Evolutionary conservation across 1,139 yeast genomes (phyloP).

Genomic region (Pichia sp.): DNA sequence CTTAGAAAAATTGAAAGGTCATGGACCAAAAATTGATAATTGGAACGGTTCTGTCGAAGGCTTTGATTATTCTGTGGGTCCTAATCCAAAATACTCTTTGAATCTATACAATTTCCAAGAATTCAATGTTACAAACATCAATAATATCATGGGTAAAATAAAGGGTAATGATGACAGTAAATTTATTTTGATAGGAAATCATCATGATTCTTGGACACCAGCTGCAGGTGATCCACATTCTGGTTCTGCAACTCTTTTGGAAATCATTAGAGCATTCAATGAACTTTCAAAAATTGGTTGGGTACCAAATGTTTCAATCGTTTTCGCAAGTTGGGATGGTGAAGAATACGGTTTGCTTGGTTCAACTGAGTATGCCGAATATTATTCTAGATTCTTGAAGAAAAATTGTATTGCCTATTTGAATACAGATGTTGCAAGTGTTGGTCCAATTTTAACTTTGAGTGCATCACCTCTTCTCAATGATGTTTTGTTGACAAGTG

Average conservation of each 20-base stretch:
- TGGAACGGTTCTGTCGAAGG: conserved; percentile 40
- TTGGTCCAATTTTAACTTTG: conserved; percentile 42
- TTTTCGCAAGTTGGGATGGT: conserved; percentile 67
- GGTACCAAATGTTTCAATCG: conserved; percentile 55
- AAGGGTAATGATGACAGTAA: conserved; percentile 44
- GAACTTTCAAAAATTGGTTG: conserved; percentile 45
- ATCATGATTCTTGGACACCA: conserved; percentile 67
- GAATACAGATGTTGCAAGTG: conserved; percentile 54
- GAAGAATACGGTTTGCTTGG: conserved; percentile 66
- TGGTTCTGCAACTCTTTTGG: conserved; percentile 54
- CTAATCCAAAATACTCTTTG: conserved; percentile 41
- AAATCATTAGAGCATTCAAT: conserved; percentile 49
- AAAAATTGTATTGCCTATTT: conserved; percentile 49
- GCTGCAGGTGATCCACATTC: conserved; percentile 70
- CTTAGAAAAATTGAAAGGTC: conserved; percentile 44
- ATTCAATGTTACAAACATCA: conserved; percentile 51
- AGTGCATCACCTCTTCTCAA: conserved; percentile 48
- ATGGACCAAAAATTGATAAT: conserved; percentile 34
- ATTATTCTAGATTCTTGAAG: conserved; percentile 33
- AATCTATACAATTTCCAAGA: conserved; percentile 49
- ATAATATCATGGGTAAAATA: conserved; percentile 51
- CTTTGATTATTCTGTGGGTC: conserved; percentile 52
- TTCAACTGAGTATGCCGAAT: conserved; percentile 65
- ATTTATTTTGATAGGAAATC: conserved; percentile 57
- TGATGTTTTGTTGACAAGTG: conserved; percentile 33